A percentile compares a stretch with the other conserved stretches of the same genome.
Conservation (phyloP, 2,329 filamentous ascomycete species). For the Sclerotinia trifoliorum region DNA sequence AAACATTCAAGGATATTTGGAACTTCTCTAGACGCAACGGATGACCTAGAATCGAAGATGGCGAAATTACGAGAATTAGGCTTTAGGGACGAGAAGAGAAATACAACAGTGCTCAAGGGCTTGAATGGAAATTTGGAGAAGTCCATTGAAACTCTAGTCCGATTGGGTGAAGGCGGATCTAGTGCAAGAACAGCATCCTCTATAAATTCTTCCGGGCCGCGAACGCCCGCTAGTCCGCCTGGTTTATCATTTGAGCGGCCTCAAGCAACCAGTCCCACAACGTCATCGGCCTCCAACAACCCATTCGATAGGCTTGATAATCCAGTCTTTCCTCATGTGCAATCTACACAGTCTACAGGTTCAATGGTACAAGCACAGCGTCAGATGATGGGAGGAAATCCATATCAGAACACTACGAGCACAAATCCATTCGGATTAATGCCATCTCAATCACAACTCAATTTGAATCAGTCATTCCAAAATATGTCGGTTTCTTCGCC, state of each 20-base stretch:
- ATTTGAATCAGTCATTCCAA: constrained; percentile 64
- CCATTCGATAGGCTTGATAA: constrained; percentile 61
- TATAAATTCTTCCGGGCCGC: constrained; percentile 52
- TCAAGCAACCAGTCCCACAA: constrained; percentile 27
- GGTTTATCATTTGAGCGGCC: constrained; percentile 37
- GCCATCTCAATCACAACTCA: constrained; percentile 45
- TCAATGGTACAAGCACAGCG: constrained; percentile 55
- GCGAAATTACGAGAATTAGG: constrained; percentile 83
- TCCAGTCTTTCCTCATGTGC: constrained; percentile 52
- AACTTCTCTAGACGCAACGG: constrained; percentile 55
- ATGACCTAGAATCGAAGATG: constrained; percentile 75
- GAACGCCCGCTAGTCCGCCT: constrained; percentile 44
- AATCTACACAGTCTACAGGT: constrained; percentile 65
- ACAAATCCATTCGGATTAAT: constrained; percentile 69
- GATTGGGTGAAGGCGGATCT: constrained; percentile 68
- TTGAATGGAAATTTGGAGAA: constrained; percentile 82
- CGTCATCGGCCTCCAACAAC: constrained; percentile 51
- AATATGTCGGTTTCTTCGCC: constrained; percentile 63
- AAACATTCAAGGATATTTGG: constrained; percentile 71
- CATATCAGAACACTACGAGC: constrained; percentile 34
- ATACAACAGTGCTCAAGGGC: constrained; percentile 76
- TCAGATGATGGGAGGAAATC: constrained; percentile 30
- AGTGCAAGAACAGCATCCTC: constrained; percentile 41
- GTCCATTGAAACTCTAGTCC: constrained; percentile 79
- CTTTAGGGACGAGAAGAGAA: constrained; percentile 79